Percentiles rank a stretch among this genome's conserved stretches.
Conservation (phyloP, 1,139 yeast species). For the Sugiyamaella paludigena region DNA sequence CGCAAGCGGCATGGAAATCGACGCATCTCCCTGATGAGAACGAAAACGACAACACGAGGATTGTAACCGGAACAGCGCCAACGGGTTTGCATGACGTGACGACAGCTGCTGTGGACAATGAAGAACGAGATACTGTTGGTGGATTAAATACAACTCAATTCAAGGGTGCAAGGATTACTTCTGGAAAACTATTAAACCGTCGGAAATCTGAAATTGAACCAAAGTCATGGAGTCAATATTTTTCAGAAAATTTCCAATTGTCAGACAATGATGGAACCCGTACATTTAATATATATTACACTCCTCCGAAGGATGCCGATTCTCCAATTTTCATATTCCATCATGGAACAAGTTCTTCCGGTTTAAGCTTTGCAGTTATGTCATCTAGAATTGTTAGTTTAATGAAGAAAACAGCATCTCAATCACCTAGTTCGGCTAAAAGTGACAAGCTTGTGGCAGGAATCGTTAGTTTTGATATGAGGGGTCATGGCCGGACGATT, state of each 20-base stretch:
- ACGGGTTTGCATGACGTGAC: too few species aligned
- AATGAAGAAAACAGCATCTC: constrained; percentile 29
- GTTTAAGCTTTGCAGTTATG: constrained; percentile 67
- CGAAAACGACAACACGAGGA: too few species aligned
- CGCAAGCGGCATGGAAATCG: constrained; percentile 8
- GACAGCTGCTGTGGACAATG: background rate
- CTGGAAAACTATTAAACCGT: too few species aligned
- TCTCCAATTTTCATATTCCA: constrained; percentile 69
- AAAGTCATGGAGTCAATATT: constrained; percentile 44
- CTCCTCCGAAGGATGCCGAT: constrained; percentile 46
- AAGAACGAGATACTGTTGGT: constrained; percentile 5
- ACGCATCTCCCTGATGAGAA: background rate
- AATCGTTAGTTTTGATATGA: constrained; percentile 65
- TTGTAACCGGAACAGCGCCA: too few species aligned
- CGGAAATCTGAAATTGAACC: constrained; percentile 8
- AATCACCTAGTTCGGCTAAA: constrained; percentile 17
- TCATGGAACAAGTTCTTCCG: constrained; percentile 96
- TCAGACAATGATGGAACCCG: constrained; percentile 5
- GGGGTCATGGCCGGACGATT: constrained; percentile 74
- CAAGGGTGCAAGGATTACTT: background rate
- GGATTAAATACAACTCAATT: background rate
- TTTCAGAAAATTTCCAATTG: constrained; percentile 37
- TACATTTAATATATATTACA: constrained; percentile 57
- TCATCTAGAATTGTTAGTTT: constrained; percentile 39
- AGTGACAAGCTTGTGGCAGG: constrained; percentile 46